These are phyloP conservation scores for Plasmodium billcollinsi DNA, from an alignment of 169 alveolate genomes.

Conservation along the genomic window DNA sequence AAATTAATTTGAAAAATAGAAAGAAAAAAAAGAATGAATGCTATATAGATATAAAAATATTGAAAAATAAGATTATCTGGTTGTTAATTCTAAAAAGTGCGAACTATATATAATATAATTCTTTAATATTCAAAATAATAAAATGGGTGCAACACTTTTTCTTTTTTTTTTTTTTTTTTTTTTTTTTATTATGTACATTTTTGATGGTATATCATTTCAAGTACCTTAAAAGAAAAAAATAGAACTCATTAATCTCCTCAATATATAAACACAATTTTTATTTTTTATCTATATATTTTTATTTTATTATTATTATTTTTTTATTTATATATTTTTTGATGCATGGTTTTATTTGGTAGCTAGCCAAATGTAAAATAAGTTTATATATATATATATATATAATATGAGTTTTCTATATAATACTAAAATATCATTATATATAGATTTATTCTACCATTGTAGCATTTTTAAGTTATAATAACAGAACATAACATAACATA, in stretches of 20 bases:
- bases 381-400: neutral
- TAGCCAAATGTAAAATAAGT: neutral
- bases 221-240: neutral
- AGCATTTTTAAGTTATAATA: too few relatives aligned
- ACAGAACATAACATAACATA: too few relatives aligned
- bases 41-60: neutral
- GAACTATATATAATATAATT: too few relatives aligned
- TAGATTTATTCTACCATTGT: too few relatives aligned
- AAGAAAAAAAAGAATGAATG: neutral
- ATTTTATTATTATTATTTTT: neutral
- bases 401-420: too few relatives aligned
- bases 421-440: too few relatives aligned
- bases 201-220: neutral
- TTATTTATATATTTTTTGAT: neutral
- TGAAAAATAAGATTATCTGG: neutral
- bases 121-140: too few relatives aligned
- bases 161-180: neutral
- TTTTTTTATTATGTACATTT: neutral
- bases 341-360: conserved; percentile 1
- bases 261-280: neutral
- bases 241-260: neutral
- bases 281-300: too few relatives aligned
- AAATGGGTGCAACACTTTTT: too few relatives aligned
- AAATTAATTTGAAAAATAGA: too few relatives aligned
- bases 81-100: too few relatives aligned